Evolutionary conservation across 2,329 filamentous ascomycete genomes (phyloP), one percentile per base, ranked within the genome.

Genomic region (Pseudocercospora fijiensis): DNA sequence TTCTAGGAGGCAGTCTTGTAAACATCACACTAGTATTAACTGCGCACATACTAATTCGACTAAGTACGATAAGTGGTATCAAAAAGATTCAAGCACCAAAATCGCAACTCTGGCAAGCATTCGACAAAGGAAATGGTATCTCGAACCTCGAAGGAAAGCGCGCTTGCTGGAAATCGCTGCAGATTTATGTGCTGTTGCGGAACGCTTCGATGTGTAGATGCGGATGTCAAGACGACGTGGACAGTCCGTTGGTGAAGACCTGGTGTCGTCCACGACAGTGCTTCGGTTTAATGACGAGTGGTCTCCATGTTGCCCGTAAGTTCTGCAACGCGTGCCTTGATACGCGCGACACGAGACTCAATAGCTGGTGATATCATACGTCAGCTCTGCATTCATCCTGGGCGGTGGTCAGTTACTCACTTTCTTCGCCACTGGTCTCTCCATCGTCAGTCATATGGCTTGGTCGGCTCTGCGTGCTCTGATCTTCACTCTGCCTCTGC

Each of bases 371-470:
- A 56, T 4, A 28, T 47, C 45, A 67, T 52, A 65, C 65, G 66
- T 68, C 51, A 68, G 63, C 61, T 45, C 28, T 43, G 37, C 37
- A 16, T 18, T 30, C 9, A 61, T 10, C n/a, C 59, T 26, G 11
- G 13, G 57, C 13, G 11, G 60, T 30, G 30, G 33, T 20, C 16
- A 45, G 10, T 47, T 6, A 88, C 90, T 85, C 82, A 92, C 90
- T 95, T 83, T 96, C 94, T 84, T 98, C 94, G 61, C 91, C 92
- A 74, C 90, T 96, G n/a, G 91, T 95, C 71, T 96, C 92, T n/a
- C 85, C 87, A 72, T 95, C 92, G 67, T 94, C 91, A 18, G 84
- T 87, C 7, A 82, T 79, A 22, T 85, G 71, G 49, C 81, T 84
- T 51, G 82, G 83, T 43, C 83, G 83, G 69, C 76, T 78, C 27